Evolutionary conservation across 139 green algal species (phyloP).

Genomic region (Desmodesmus armatus): DNA sequence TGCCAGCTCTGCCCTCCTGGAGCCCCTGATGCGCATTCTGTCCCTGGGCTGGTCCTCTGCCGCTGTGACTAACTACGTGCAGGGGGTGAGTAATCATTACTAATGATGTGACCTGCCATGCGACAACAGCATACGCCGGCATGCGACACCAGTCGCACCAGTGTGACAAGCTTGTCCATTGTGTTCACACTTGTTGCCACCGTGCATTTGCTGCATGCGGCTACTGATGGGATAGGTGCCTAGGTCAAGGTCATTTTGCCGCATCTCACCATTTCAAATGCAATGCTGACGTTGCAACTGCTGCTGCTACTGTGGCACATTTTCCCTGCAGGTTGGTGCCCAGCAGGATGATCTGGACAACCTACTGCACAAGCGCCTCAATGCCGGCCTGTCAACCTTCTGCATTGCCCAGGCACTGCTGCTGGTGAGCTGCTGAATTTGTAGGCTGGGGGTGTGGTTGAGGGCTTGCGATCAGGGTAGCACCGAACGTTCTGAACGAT

Average conservation of each 20-base stretch:
- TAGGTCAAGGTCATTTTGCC: no score
- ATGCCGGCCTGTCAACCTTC: constrained; percentile 39
- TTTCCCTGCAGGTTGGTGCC: constrained; percentile 32
- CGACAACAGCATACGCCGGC: neutral
- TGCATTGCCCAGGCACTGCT: constrained; percentile 27
- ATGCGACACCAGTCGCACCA: neutral
- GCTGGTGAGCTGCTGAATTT: constrained; percentile 25
- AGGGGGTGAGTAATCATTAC: constrained; percentile 31
- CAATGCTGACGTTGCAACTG: neutral
- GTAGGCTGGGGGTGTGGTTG: neutral
- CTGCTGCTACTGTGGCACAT: constrained; percentile 4
- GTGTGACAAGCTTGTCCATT: neutral
- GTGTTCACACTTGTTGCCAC: neutral
- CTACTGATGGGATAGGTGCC: no score
- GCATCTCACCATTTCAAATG: no score
- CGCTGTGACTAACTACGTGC: constrained; percentile 33
- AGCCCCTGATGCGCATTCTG: constrained; percentile 33
- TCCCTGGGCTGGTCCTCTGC: constrained; percentile 17
- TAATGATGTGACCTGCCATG: neutral
- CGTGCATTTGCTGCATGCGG: no score
- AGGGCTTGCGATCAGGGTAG: no score
- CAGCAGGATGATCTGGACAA: constrained; percentile 9
- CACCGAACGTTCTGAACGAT: no score
- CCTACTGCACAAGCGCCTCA: constrained; percentile 35
- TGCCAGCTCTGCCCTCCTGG: neutral